phyloP scores from a whole-genome alignment of 345 rosid genomes.

The Pugionium dolabratum region DNA sequence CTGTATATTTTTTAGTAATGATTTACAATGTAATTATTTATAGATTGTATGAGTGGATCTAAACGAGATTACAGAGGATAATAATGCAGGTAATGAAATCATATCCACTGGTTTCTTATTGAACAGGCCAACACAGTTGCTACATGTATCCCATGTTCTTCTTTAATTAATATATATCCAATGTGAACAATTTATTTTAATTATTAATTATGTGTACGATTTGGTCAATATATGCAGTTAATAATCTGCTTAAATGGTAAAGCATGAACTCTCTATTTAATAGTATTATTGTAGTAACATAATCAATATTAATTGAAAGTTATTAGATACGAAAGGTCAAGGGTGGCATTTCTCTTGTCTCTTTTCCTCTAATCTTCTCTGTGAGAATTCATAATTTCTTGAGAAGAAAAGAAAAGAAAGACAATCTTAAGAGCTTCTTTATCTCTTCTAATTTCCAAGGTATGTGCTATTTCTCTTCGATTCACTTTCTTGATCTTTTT shows the following conservation, averaged over 20 bases:
- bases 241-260: slow-evolving; percentile 17
- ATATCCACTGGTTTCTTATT: not conserved
- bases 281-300: slow-evolving; percentile 7
- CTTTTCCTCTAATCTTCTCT: slow-evolving; percentile 23
- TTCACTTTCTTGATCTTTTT: not conserved
- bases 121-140: slow-evolving; percentile 11
- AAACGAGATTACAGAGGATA: too few relatives aligned
- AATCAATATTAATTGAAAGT: slow-evolving; percentile 12
- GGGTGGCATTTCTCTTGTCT: slow-evolving; percentile 21
- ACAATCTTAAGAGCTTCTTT: slow-evolving; percentile 9
- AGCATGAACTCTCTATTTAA: slow-evolving; percentile 25
- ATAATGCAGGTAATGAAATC: too few relatives aligned
- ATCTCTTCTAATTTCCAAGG: slow-evolving; percentile 21
- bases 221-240: slow-evolving; percentile 21
- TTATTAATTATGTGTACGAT: slow-evolving; percentile 1
- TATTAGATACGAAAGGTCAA: slow-evolving; percentile 26
- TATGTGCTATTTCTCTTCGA: slow-evolving; percentile 23
- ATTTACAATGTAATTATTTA: not conserved
- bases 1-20: not conserved
- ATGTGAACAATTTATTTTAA: slow-evolving; percentile 7
- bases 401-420: slow-evolving; percentile 12
- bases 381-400: slow-evolving; percentile 18
- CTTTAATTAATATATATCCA: not conserved
- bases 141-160: slow-evolving; percentile 17
- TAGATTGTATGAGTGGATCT: too few relatives aligned